Evolutionary conservation across 1,139 yeast species (phyloP).

Genomic region (Hyphopichia wangnamkhiaoensis): DNA sequence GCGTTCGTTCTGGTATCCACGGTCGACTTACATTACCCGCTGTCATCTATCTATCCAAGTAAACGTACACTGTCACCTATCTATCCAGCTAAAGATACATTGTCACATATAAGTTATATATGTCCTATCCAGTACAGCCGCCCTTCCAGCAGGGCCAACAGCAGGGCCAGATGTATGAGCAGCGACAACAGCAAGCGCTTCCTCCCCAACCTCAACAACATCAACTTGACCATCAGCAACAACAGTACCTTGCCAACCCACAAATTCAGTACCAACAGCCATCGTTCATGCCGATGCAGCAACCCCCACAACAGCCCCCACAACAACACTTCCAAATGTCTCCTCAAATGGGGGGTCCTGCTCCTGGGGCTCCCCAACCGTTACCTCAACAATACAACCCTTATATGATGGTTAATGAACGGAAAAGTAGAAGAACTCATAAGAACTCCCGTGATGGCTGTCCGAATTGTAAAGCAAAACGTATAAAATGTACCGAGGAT

Average conservation of each 20-base stretch:
- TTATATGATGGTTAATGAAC: slow-evolving; percentile 14
- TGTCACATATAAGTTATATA: too few species aligned
- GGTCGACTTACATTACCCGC: too few species aligned
- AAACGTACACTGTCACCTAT: too few species aligned
- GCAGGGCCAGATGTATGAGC: neutral
- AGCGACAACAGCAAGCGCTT: neutral
- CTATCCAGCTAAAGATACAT: too few species aligned
- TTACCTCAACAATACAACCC: neutral
- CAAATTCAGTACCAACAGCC: neutral
- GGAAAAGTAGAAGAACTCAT: slow-evolving; percentile 46
- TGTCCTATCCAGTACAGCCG: neutral
- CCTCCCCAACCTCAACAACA: neutral
- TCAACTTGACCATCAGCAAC: neutral
- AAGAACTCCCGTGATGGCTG: slow-evolving; percentile 48
- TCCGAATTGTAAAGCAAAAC: slow-evolving; percentile 45
- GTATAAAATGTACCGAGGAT: slow-evolving; percentile 49
- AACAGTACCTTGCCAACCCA: neutral
- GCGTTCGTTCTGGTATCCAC: too few species aligned
- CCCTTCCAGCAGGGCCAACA: neutral
- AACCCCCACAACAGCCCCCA: neutral
- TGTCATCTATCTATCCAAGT: too few species aligned
- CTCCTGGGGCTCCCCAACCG: too few species aligned
- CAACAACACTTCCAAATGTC: neutral
- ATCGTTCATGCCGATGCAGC: neutral
- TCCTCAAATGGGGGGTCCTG: too few species aligned